Evolutionary conservation across 2,329 filamentous ascomycete genomes (phyloP), one percentile per base, ranked within the genome.

Genomic region (Orbilia brochopaga): DNA sequence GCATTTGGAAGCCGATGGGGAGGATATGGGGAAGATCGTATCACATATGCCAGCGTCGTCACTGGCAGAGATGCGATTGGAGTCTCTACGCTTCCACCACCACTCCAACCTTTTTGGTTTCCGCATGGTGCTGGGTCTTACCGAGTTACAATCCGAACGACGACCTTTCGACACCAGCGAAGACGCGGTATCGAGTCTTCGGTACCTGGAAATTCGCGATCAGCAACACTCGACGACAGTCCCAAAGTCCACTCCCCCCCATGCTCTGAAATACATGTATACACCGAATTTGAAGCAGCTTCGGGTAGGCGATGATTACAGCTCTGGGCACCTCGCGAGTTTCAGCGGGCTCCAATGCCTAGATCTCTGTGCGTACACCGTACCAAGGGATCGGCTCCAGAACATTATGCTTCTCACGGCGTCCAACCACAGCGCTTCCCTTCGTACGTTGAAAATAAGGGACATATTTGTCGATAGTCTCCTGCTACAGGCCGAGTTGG

Each of bases 1-100:
- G 24, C 67, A 72, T 50, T 27, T 72, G 6, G 17, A 40, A 11
- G 57, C 42, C 51, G 60, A 72, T 17, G 67, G 67, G 19, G 60
- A 60, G 6, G 67, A 72, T 19, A 53, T 72, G 2, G 51, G 60
- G 24, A 35, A n/a, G 32, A 65, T 72, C 4, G 23, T 52, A 7
- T 15, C 40, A 17, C 30, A 27, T 1, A 72, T 65, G 60, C 19
- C 10, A 1, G 1, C 17, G 2, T 19, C 23, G 10, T 72, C 53
- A 2, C 51, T 72, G 1, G 24, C 54, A 5, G 13, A 60, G 0
- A 37, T 72, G 7, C 59, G 60, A 15, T 24, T 65, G 1, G 27
- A 24, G 44, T 59, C 35, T 15, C 56, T 72, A 10, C 54, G 60
- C 2, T 61, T 65, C 44, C 50, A 55, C 21, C 55, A 60, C 37